A percentile compares a stretch with the other conserved stretches of the same genome.
phyloP scores from a whole-genome alignment of 2,329 filamentous ascomycete species.

The Hirsutella thompsonii region DNA sequence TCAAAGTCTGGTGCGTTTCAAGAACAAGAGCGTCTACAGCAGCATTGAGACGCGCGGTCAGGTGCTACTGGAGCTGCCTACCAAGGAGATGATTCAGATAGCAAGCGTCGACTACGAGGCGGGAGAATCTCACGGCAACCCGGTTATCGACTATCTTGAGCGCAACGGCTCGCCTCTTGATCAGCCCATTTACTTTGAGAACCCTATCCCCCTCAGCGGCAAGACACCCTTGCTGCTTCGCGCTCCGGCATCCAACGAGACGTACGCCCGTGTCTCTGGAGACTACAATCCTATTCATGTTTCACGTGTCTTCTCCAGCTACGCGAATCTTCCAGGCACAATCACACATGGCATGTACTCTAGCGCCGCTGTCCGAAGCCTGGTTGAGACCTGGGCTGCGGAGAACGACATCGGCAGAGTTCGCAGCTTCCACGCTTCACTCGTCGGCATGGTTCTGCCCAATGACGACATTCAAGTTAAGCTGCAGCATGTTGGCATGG shows the following conservation, averaged over 20 bases:
- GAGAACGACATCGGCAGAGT: constrained; percentile 98
- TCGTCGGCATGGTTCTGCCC: constrained; percentile 97
- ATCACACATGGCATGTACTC: constrained; percentile 99
- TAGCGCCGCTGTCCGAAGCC: constrained; percentile 84
- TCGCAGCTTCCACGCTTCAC: constrained; percentile 88
- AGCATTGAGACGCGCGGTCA: constrained; percentile 85
- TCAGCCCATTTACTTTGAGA: constrained; percentile 94
- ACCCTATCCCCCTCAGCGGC: constrained; percentile 87
- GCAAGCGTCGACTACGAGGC: constrained; percentile 95
- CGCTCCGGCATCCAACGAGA: constrained; percentile 92
- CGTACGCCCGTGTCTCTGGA: constrained; percentile 91
- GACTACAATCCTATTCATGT: constrained; percentile 99
- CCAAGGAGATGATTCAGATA: constrained; percentile 94
- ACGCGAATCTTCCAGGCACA: constrained; percentile 88
- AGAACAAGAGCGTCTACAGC: constrained; percentile 87
- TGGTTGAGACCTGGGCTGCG: constrained; percentile 97
- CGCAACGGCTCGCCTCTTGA: constrained; percentile 86
- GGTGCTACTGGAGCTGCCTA: constrained; percentile 85
- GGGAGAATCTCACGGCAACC: constrained; percentile 84
- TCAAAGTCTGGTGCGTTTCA: constrained; percentile 81
- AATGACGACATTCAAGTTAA: constrained; percentile 93
- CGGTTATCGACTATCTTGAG: constrained; percentile 90
- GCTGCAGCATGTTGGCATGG: constrained; percentile 94
- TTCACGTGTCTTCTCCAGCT: constrained; percentile 88
- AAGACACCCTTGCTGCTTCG: constrained; percentile 80